Evolutionary conservation across 73 alveolate species (phyloP).

Genomic region (Paramecium primaurelia): DNA sequence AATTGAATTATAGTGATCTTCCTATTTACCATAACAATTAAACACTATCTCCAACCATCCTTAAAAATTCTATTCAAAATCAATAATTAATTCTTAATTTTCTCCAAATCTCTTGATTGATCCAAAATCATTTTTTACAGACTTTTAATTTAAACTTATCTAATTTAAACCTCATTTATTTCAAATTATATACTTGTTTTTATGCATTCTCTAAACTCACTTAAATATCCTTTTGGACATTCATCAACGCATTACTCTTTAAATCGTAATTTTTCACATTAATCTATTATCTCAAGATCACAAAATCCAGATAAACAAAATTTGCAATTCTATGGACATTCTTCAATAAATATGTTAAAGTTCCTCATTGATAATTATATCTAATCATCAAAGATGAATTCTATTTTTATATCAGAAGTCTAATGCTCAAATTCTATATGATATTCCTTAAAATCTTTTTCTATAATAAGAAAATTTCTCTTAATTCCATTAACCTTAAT

Average conservation of each 20-base stretch:
- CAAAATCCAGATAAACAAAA: background rate
- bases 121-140: background rate
- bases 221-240: background rate
- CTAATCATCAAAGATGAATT: background rate
- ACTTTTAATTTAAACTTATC: background rate
- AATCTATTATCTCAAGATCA: background rate
- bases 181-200: background rate
- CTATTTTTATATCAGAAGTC: background rate
- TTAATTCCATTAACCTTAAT: background rate
- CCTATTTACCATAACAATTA: background rate
- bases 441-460: background rate
- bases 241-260: background rate
- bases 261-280: background rate
- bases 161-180: background rate
- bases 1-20: background rate
- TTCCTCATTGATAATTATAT: background rate
- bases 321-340: conserved; percentile 7
- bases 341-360: background rate
- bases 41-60: background rate
- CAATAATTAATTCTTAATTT: background rate
- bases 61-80: background rate
- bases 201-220: conserved; percentile 1
- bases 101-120: background rate
- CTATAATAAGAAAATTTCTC: background rate
- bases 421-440: background rate